Conservation (phyloP, 441 rosid species). For the Adansonia rubrostipa region DNA sequence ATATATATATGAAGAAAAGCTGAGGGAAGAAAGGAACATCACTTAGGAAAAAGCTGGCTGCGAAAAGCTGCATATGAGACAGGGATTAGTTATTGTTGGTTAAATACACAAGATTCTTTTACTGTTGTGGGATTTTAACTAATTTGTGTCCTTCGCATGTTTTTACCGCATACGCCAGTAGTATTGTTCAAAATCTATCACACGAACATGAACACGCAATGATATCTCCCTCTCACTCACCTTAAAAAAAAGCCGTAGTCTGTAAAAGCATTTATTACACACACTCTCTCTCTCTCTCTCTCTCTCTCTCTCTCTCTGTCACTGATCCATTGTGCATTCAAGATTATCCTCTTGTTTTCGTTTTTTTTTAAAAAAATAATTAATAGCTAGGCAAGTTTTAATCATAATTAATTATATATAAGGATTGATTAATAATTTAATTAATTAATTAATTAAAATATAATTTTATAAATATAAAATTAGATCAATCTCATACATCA, state of each 20-base stretch:
- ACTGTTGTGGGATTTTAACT: not conserved
- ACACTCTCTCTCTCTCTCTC: not conserved
- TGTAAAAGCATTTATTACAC: conserved; percentile 1
- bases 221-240: not conserved
- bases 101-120: not conserved
- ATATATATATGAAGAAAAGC: not conserved
- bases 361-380: too few species aligned
- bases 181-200: not conserved
- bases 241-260: not conserved
- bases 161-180: not conserved
- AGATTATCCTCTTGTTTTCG: not conserved
- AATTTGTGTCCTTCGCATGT: not conserved
- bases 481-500: too few species aligned
- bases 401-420: too few species aligned
- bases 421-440: too few species aligned
- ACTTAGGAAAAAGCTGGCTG: not conserved
- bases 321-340: not conserved
- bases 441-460: too few species aligned
- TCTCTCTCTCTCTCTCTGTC: not conserved
- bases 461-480: too few species aligned
- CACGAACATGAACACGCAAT: conserved; percentile 15
- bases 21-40: conserved; percentile 12
- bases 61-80: conserved; percentile 6
- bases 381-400: too few species aligned
- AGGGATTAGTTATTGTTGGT: not conserved